Evolutionary conservation across 106 monocot genomes (phyloP), one percentile per base, ranked within the genome.

Genomic region (Dendrobium huoshanense): DNA sequence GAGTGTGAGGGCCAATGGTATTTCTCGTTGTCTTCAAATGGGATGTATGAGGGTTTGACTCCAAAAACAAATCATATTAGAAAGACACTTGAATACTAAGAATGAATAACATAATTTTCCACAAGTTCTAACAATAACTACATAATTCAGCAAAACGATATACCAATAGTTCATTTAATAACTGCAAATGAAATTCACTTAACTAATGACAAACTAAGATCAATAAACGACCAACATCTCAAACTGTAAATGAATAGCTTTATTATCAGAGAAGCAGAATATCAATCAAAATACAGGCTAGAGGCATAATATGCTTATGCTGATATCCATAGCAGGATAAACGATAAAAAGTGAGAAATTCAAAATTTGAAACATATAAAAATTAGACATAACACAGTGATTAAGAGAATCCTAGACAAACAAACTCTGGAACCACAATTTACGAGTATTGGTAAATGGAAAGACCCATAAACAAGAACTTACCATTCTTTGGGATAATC

Each of bases 401-500:
- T 33, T 15, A 29, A 70, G 11, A 27, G 67, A 15, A 37, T 70
- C 37, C 33, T 31, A 70, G 31, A 4, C 37, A 70, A 70, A 70
- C 31, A 70, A 70, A 33, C 33, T 70, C 9, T 13, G 4, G 13
- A 70, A 33, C 29, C 24, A 70, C 37, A 37, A 70, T 11, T 37
- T 70, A 40, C 40, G 3, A 33, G 70, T 70, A 37, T 7, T 72
- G 40, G 17, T 29, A 72, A 72, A 43, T 20, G 43, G 6, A 41
- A 11, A 76, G 76, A 27, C 76, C 76, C 0, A 10, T 49, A 74
- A 42, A 47, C 45, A 76, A 78, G 51, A 73, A 55, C 78, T 70
- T 85, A 94, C 98, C 98, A 98, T 83, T 95, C 98, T 84, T 87
- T 98, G 79, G 98, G 98, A 85, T 98, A 98, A 90, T 98, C 98